Base-by-base conservation (phyloP, 1,284 basidiomycete species). In the Gastroboletus turbinatus region DNA sequence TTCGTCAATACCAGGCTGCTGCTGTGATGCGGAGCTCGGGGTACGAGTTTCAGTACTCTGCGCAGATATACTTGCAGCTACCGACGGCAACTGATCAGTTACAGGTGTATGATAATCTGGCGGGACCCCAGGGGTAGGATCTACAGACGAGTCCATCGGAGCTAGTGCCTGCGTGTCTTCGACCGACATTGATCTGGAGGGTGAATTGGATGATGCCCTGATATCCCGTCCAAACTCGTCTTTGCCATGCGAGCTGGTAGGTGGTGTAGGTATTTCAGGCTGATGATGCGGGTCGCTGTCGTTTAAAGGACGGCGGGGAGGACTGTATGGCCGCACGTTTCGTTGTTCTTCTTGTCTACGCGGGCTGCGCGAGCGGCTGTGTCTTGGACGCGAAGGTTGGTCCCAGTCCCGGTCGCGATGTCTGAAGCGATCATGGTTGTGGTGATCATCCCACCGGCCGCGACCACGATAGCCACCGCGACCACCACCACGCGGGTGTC, bases 221-320 rank as follows among this genome's bases (percentile, higher is more conserved):
- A 90, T 79, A 69, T 91, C 89, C 65, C 90, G 82, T 62, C 90
- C 89, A 71, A 92, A 92, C 70, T 92, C 89, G 78, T 92, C 88
- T 71, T 83, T 88, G 57, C 75, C 82, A 32, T 72, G 58, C 58
- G 73, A 70, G 62, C 61, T 67, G 46, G 63, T 46, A 53, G 58
- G 62, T 40, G 66, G 42, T 23, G 60, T 63, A 58, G 65, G 57
- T 56, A 61, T 56, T 46, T 67, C 60, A 53, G 63, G 59, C 48
- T 53, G 63, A 55, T 49, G 60, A 55, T 58, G 61, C 29, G 60
- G 29, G 53, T 65, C 61, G 57, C 61, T 63, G 52, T 67, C 59
- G 46, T 67, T 59, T 39, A 73, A 69, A 38, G 76, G 76, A 66
- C 79, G 75, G 51, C 74, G 72, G 56, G 82, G 80, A 57, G 85